phyloP scores from a whole-genome alignment of 108 stramenopile species.

The Chaetoceros tenuissimus region DNA sequence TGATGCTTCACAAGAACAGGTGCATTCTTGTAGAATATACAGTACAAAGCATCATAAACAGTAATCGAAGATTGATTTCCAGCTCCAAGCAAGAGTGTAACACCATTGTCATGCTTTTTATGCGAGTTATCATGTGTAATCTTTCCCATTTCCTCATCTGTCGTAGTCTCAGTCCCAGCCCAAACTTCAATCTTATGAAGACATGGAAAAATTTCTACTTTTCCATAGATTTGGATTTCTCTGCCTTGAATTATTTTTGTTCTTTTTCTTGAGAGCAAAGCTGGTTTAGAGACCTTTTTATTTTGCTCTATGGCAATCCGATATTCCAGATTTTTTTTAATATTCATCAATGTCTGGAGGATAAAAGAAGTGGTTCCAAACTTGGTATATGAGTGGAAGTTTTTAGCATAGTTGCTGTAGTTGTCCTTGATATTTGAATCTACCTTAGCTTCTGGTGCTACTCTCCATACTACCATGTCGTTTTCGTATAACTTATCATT shows the following conservation, averaged over 20 bases:
- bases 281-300: not conserved
- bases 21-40: not conserved
- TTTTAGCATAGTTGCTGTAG: not conserved
- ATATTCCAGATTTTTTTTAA: not conserved
- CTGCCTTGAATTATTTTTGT: not conserved
- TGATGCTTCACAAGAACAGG: constrained; percentile 7
- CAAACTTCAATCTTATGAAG: not conserved
- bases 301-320: not conserved
- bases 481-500: not conserved
- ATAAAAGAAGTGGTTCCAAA: not conserved
- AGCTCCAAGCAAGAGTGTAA: constrained; percentile 5
- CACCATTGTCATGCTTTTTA: not conserved
- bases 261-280: not conserved
- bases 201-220: not conserved
- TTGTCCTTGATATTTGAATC: not conserved
- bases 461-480: not conserved
- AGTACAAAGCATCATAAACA: not conserved
- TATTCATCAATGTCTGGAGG: not conserved
- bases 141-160: not conserved
- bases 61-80: constrained; percentile 3
- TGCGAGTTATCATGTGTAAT: not conserved
- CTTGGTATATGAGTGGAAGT: not conserved
- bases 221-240: not conserved
- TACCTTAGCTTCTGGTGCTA: not conserved
- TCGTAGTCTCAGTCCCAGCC: not conserved